These are phyloP conservation scores for Fomitopsis serialis DNA, from an alignment of 768 basidiomycete genomes.

Conservation along the genomic window DNA sequence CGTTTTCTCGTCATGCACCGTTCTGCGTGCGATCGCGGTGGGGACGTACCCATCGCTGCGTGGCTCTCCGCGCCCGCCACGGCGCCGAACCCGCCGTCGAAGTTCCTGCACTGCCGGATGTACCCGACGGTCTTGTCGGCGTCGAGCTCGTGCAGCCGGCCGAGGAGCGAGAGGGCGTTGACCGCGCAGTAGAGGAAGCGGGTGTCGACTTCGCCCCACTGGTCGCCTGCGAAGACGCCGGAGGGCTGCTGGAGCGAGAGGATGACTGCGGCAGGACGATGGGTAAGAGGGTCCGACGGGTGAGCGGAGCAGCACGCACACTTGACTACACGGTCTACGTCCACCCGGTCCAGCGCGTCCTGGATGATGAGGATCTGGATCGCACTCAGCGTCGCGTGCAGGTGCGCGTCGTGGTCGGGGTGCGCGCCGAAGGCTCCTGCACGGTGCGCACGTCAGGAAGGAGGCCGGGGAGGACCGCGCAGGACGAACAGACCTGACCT, in stretches of 20 bases:
- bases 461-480: neutral
- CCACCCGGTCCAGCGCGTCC: constrained; percentile 67
- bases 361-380: constrained; percentile 90
- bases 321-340: constrained; percentile 63
- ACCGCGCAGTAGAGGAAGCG: constrained; percentile 90
- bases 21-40: neutral
- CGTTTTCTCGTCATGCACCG: neutral
- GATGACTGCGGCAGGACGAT: constrained; percentile 43
- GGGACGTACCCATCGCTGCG: constrained; percentile 69
- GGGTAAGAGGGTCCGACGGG: neutral
- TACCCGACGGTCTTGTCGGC: constrained; percentile 63
- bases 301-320: constrained; percentile 45
- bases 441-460: neutral
- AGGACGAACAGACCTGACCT: constrained; percentile 40
- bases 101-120: constrained; percentile 78
- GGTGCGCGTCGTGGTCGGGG: constrained; percentile 88
- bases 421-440: constrained; percentile 89
- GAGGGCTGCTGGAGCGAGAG: constrained; percentile 79
- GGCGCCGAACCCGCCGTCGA: constrained; percentile 93
- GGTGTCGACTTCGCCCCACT: constrained; percentile 89
- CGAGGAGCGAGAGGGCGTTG: constrained; percentile 75
- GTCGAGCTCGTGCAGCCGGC: constrained; percentile 65
- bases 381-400: constrained; percentile 82
- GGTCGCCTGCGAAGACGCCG: constrained; percentile 87
- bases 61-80: constrained; percentile 87